phyloP scores from a whole-genome alignment of 1,284 basidiomycete genomes.

The Albatrellus sp. region DNA sequence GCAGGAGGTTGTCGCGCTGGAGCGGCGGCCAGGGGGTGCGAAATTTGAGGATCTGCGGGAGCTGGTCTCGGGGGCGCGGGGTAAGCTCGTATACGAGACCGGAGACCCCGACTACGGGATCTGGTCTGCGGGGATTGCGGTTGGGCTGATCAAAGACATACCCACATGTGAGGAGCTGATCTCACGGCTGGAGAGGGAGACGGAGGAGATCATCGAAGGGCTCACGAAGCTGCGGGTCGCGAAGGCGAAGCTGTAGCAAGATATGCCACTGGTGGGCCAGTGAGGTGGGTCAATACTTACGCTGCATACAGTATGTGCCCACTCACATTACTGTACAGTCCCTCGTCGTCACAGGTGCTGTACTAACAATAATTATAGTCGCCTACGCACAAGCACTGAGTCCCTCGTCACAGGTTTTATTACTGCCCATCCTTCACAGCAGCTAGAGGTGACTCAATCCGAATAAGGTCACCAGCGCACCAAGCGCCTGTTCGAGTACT shows the following conservation, averaged over 20 bases:
- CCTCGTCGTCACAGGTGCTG: too few relatives aligned
- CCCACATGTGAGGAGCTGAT: conserved; percentile 76
- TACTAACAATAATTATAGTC: too few relatives aligned
- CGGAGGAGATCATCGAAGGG: conserved; percentile 57
- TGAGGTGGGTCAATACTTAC: too few relatives aligned
- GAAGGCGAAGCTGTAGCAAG: conserved; percentile 33
- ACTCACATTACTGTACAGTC: too few relatives aligned
- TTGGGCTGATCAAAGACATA: conserved; percentile 82
- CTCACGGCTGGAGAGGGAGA: conserved; percentile 63
- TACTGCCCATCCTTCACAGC: too few relatives aligned
- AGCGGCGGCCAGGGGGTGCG: conserved; percentile 70
- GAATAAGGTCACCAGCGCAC: too few relatives aligned
- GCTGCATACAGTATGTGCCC: too few relatives aligned
- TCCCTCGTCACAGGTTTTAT: too few relatives aligned
- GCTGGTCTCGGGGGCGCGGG: conserved; percentile 74
- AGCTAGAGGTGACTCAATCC: too few relatives aligned
- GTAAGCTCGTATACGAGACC: conserved; percentile 69
- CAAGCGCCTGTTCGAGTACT: too few relatives aligned
- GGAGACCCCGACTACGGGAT: conserved; percentile 85
- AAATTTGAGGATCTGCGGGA: conserved; percentile 81
- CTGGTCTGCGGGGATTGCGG: conserved; percentile 71
- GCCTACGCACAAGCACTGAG: too few relatives aligned
- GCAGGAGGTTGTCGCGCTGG: conserved; percentile 72
- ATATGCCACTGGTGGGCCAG: neutral
- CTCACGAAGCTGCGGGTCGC: conserved; percentile 26